Evolutionary conservation across 1,139 yeast species (phyloP).

Genomic region (Geotrichum candidum): DNA sequence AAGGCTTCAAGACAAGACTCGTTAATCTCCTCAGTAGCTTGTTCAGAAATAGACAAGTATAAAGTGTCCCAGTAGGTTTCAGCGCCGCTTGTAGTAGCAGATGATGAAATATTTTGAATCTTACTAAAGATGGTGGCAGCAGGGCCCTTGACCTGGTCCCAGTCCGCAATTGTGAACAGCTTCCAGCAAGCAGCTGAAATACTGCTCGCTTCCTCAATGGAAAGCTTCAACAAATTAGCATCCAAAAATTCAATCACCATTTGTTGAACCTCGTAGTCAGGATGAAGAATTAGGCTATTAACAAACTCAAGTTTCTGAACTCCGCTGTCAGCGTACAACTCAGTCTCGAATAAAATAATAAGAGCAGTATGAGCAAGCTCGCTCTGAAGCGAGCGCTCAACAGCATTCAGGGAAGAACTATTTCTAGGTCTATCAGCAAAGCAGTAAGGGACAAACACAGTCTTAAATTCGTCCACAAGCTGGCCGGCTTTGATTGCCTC

Average conservation of each 20-base stretch:
- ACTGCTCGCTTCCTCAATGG: constrained; percentile 9
- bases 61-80: constrained; percentile 27
- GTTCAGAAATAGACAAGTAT: constrained; percentile 26
- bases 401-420: constrained; percentile 9
- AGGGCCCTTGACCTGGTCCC: constrained; percentile 43
- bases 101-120: constrained; percentile 20
- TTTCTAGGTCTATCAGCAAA: constrained; percentile 9
- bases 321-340: neutral
- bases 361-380: constrained; percentile 15
- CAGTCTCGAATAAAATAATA: neutral
- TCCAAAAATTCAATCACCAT: constrained; percentile 36
- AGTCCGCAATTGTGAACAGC: constrained; percentile 27
- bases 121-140: constrained; percentile 39
- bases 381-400: constrained; percentile 15
- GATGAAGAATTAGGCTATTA: constrained; percentile 11
- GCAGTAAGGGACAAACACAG: constrained; percentile 12
- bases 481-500: neutral
- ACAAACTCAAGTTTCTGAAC: constrained; percentile 3
- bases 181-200: constrained; percentile 33
- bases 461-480: constrained; percentile 5
- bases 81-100: constrained; percentile 9
- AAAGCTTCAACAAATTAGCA: constrained; percentile 17
- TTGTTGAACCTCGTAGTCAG: constrained; percentile 45
- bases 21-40: constrained; percentile 43
- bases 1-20: constrained; percentile 46